Evolutionary conservation across 768 basidiomycete species (phyloP), one percentile per base, ranked within the genome.

Genomic region (Cyathus striatus): DNA sequence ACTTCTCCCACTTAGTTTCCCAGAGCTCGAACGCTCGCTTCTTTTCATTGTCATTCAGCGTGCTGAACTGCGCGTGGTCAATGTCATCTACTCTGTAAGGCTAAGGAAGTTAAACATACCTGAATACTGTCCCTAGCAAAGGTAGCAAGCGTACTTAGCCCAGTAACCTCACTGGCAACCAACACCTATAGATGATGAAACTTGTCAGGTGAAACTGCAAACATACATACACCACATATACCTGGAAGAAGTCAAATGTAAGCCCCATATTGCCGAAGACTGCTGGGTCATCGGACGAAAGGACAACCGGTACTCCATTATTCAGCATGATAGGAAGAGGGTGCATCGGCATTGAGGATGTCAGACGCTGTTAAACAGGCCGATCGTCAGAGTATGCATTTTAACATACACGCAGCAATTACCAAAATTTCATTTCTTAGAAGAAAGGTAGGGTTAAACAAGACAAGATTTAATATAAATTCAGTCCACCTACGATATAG

Each of bases 401-500:
- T 24, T 30, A 12, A 42, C 7, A 21, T 34, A 16, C 6, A 23
- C 36, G 20, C 13, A 23, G 7, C 25, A 53, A 58, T 51, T 56
- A 86, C 85, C 58, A 90, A 61, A 26, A 89, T 78, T 52, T 89
- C 85, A 46, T 90, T 87, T 39, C 85, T 86, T 48, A 5, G 14
- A 35, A 34, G 13, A 4, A 35, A n/a, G n/a, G n/a, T n/a, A n/a
- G n/a, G n/a, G n/a, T n/a, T n/a, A n/a, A n/a, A n/a, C n/a, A n/a
- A n/a, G n/a, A n/a, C n/a, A n/a, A n/a, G n/a, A n/a, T n/a, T n/a
- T n/a, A n/a, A n/a, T n/a, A n/a, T n/a, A n/a, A n/a, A n/a, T n/a
- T n/a, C n/a, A n/a, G n/a, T n/a, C n/a, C n/a, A 71, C 82, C 44
- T 62, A 87, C 85, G 86, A 90, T 47, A 90, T 86, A 1, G 88